phyloP scores from a whole-genome alignment of 306 rosid genomes.

The Corylus avellana region DNA sequence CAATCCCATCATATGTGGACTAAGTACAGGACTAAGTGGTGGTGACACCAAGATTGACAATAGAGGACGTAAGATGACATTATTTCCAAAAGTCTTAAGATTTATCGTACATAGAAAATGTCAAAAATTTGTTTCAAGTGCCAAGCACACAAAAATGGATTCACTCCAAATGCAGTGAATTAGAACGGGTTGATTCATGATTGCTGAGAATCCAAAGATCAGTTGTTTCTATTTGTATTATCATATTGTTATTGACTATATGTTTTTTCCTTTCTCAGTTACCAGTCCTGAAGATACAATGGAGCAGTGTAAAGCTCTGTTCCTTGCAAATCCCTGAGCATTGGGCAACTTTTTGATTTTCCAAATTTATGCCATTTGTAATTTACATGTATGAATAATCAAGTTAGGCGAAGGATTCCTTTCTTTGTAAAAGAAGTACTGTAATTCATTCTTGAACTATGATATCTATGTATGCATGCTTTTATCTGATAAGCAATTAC shows the following conservation, averaged over 20 bases:
- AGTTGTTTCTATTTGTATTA: not conserved
- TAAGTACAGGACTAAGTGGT: not conserved
- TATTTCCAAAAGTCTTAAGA: not conserved
- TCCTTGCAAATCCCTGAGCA: conserved; percentile 46
- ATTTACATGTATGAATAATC: conserved; percentile 11
- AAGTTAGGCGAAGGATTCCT: not conserved
- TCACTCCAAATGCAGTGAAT: not conserved
- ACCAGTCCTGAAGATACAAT: conserved; percentile 81
- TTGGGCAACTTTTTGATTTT: conserved; percentile 3
- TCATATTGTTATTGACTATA: not conserved
- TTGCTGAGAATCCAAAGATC: not conserved
- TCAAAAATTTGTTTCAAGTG: not conserved
- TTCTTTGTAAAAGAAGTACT: not conserved
- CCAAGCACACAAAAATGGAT: not conserved
- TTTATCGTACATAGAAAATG: not conserved
- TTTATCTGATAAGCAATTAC: not conserved
- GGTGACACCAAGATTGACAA: not conserved
- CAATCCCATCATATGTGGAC: not conserved
- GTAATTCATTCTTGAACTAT: not conserved
- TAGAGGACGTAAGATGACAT: not conserved
- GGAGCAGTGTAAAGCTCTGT: conserved; percentile 71
- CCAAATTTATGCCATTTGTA: conserved; percentile 9
- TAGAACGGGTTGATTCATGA: not conserved
- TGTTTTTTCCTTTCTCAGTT: conserved; percentile 48
- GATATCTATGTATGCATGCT: not conserved